phyloP scores from a whole-genome alignment of 2,329 filamentous ascomycete species.

The Aspergillus viridinutans region DNA sequence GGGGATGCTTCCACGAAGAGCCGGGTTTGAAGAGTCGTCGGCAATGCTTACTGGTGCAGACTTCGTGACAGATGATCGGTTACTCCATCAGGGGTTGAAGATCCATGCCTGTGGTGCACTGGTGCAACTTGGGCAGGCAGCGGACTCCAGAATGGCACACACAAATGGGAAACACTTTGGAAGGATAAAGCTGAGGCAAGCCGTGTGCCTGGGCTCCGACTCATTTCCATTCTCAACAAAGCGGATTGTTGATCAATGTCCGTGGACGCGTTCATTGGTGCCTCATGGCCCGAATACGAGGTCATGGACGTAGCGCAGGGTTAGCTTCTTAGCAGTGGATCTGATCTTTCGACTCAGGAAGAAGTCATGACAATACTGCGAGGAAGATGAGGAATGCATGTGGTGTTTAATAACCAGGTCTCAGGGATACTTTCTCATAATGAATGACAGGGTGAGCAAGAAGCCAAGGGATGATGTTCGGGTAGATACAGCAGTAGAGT shows the following conservation, averaged over 20 bases:
- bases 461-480: too few species aligned
- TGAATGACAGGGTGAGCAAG: neutral
- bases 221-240: slow-evolving; percentile 5
- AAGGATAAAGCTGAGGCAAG: too few species aligned
- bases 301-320: neutral
- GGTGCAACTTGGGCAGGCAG: too few species aligned
- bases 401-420: neutral
- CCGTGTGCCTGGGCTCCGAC: neutral
- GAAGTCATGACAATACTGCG: too few species aligned
- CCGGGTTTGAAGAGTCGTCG: too few species aligned
- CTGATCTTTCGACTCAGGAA: neutral
- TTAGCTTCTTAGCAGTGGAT: neutral
- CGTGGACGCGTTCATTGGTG: neutral
- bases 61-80: neutral
- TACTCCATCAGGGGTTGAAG: neutral
- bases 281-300: slow-evolving; percentile 4
- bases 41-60: too few species aligned
- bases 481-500: too few species aligned
- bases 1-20: neutral
- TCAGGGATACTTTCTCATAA: neutral
- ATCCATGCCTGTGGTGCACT: neutral
- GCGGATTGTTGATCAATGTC: neutral
- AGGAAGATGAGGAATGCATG: neutral
- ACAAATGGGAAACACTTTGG: neutral
- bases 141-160: neutral